These are phyloP conservation scores for Rosa persica DNA, from an alignment of 306 rosid genomes.

Conservation along the genomic window DNA sequence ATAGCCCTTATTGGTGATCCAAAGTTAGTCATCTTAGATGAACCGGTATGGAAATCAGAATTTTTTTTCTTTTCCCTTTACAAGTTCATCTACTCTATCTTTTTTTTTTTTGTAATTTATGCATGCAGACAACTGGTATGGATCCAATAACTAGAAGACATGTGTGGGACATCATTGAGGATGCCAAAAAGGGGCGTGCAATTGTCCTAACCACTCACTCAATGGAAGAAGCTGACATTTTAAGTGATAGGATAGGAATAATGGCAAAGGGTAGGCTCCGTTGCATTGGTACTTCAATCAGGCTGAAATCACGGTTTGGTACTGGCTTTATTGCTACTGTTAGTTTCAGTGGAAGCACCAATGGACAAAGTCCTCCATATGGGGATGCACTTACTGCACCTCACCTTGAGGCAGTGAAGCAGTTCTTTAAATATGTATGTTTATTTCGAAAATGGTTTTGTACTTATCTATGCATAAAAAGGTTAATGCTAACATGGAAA, in stretches of 20 bases:
- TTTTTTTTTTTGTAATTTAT: slow-evolving; percentile 24
- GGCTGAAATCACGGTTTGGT: slow-evolving; percentile 88
- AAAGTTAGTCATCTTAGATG: slow-evolving; percentile 83
- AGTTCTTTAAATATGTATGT: slow-evolving; percentile 76
- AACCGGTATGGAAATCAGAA: slow-evolving; percentile 63
- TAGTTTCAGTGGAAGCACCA: slow-evolving; percentile 50
- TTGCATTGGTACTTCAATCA: slow-evolving; percentile 83
- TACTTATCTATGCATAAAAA: background rate
- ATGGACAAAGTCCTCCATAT: slow-evolving; percentile 39
- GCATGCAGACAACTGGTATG: slow-evolving; percentile 83
- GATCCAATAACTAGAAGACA: slow-evolving; percentile 98
- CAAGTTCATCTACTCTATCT: slow-evolving; percentile 16
- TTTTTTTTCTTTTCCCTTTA: slow-evolving; percentile 1
- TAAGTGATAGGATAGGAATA: slow-evolving; percentile 91
- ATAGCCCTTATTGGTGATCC: slow-evolving; percentile 95
- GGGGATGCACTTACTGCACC: slow-evolving; percentile 38
- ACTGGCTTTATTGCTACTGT: slow-evolving; percentile 78
- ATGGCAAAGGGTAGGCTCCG: slow-evolving; percentile 96
- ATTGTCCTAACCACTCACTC: slow-evolving; percentile 93
- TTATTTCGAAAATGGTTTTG: slow-evolving; percentile 25
- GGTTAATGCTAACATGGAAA: slow-evolving; percentile 34
- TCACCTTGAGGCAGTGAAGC: slow-evolving; percentile 63
- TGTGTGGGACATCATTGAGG: slow-evolving; percentile 89
- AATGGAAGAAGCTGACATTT: slow-evolving; percentile 97
- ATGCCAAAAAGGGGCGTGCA: slow-evolving; percentile 83